Percentiles rank a stretch among this genome's conserved stretches.
Conservation (phyloP, 495 filamentous ascomycete genomes). For the Xylaria acuta region DNA sequence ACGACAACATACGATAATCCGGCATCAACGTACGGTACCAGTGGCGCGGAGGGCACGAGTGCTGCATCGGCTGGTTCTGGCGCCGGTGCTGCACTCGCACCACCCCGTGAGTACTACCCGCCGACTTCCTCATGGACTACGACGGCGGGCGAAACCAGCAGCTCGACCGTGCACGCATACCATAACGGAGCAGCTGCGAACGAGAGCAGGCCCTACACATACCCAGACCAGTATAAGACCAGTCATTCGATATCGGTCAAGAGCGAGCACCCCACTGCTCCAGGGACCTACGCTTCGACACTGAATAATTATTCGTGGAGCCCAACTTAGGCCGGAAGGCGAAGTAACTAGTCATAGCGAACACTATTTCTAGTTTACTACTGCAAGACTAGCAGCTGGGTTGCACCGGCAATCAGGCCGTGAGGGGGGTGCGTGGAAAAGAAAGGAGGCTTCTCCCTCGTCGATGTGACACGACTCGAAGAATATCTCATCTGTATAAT, state of each 20-base stretch:
- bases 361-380: conserved; percentile 24
- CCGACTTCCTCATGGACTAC: conserved; percentile 52
- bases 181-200: conserved; percentile 34
- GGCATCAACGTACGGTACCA: conserved; percentile 39
- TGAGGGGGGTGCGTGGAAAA: conserved; percentile 16
- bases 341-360: background rate
- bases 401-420: background rate
- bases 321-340: conserved; percentile 32
- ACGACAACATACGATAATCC: conserved; percentile 31
- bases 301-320: conserved; percentile 48
- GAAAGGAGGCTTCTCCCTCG: conserved; percentile 25
- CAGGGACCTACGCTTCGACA: conserved; percentile 39
- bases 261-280: conserved; percentile 38
- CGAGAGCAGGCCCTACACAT: conserved; percentile 50
- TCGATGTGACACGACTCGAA: conserved; percentile 31
- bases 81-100: conserved; percentile 35
- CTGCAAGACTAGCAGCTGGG: conserved; percentile 4
- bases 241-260: conserved; percentile 32
- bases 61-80: conserved; percentile 24
- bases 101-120: conserved; percentile 56
- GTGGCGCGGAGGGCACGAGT: conserved; percentile 32
- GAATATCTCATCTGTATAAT: conserved; percentile 41
- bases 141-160: conserved; percentile 47
- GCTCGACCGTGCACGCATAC: conserved; percentile 44
- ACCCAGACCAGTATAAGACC: conserved; percentile 41